Percentiles rank a stretch among this genome's conserved stretches.
Evolutionary conservation across 768 basidiomycete species (phyloP).

Genomic region (Amanita rimosa): DNA sequence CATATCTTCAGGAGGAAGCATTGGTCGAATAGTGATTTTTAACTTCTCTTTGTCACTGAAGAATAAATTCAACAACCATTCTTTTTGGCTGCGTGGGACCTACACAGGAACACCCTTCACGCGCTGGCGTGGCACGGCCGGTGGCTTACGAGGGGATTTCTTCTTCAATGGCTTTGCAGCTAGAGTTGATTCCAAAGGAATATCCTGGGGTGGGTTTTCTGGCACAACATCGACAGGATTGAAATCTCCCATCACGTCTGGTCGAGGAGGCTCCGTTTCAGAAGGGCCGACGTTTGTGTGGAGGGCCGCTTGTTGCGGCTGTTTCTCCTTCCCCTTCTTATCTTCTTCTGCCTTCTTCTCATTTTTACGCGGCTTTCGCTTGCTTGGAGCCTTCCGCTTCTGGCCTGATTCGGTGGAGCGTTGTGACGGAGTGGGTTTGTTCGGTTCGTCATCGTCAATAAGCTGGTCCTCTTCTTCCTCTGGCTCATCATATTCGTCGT

Average conservation of each 20-base stretch:
- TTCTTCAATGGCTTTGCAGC: constrained; percentile 30
- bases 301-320: constrained; percentile 23
- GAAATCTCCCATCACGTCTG: constrained; percentile 1
- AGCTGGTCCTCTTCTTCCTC: constrained; percentile 74
- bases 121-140: constrained; percentile 25
- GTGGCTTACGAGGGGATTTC: constrained; percentile 34
- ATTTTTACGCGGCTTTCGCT: constrained; percentile 42
- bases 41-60: constrained; percentile 15
- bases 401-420: constrained; percentile 24
- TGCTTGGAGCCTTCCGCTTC: constrained; percentile 39
- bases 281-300: constrained; percentile 21
- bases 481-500: constrained; percentile 51
- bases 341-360: constrained; percentile 36
- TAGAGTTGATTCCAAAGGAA: constrained; percentile 6
- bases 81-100: constrained; percentile 8
- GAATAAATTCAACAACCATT: constrained; percentile 6
- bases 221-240: constrained; percentile 1
- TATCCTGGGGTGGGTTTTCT: not conserved
- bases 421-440: constrained; percentile 20
- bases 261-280: constrained; percentile 9
- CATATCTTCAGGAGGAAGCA: constrained; percentile 35
- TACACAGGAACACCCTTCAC: constrained; percentile 17
- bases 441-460: constrained; percentile 38
- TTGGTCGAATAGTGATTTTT: constrained; percentile 19
- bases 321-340: constrained; percentile 36